These are phyloP conservation scores for Biscogniauxia marginata DNA, from an alignment of 2,329 filamentous ascomycete genomes.

Conservation along the genomic window DNA sequence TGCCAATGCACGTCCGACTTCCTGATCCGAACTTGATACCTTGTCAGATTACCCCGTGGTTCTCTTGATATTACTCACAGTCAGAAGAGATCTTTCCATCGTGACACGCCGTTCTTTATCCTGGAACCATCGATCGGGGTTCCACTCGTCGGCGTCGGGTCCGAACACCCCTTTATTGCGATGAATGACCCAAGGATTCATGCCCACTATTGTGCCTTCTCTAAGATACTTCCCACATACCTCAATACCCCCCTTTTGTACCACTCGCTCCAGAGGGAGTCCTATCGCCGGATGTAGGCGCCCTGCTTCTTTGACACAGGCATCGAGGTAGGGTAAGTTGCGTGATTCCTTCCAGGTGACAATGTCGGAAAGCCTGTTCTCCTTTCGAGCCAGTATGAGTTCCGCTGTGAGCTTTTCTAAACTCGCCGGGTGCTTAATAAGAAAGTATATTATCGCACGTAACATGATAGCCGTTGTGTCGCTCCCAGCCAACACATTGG, in stretches of 20 bases:
- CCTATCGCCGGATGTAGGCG: conserved; percentile 62
- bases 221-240: conserved; percentile 51
- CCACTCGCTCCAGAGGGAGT: conserved; percentile 58
- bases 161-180: conserved; percentile 56
- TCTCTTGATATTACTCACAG: background rate
- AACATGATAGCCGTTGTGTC: conserved; percentile 16
- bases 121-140: conserved; percentile 55
- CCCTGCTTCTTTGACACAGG: conserved; percentile 63
- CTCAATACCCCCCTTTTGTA: conserved; percentile 51
- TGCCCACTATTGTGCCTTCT: conserved; percentile 59
- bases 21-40: conserved; percentile 8
- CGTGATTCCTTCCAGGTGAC: conserved; percentile 9
- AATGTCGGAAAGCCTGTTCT: conserved; percentile 2
- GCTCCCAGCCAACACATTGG: conserved; percentile 15
- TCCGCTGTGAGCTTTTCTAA: conserved; percentile 7
- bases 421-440: conserved; percentile 6
- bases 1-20: conserved; percentile 21
- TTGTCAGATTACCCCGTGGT: background rate
- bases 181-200: conserved; percentile 62
- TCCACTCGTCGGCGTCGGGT: conserved; percentile 51
- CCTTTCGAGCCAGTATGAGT: background rate
- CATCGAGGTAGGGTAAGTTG: conserved; percentile 57
- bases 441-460: conserved; percentile 8
- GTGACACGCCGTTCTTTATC: conserved; percentile 9
- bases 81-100: conserved; percentile 10